Base-by-base conservation (phyloP, 306 rosid genomes). In the Citrullus colocynthis region DNA sequence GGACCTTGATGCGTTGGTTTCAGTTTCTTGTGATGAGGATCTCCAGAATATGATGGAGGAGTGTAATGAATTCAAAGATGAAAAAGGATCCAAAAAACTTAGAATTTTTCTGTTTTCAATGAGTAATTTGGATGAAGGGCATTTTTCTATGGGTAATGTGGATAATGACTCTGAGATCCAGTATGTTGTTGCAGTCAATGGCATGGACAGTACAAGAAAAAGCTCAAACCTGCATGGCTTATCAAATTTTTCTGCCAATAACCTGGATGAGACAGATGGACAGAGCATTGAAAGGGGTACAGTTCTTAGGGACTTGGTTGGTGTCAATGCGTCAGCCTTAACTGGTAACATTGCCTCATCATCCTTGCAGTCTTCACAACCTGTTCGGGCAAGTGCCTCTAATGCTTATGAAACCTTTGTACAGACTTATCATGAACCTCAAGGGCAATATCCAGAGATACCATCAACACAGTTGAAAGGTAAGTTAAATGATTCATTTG, bases 1-100 rank as follows among this genome's bases (percentile, higher is more conserved):
- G 88, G 97, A 93, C 78, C 97, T 93, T 64, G 97, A 93, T 85
- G 96, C 97, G 36, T 87, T 93, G 83, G 97, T 93, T 60, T 89
- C 97, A 77, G 93, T 93, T 14, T 89, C 96, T 49, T 89, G 86
- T 51, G 90, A 89, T 37, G 96, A 91, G 86, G 96, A 91, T 83
- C 86, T 91, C 80, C 91, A 81, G 85, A 89, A 89, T 80, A 91
- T 91, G 96, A 87, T 91, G 91, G 96, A 91, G 80, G 96, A 91
- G 81, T 87, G 90, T 57, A 85, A 75, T 24, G 87, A 89, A 66
- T 56, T 88, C 58, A 85, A 78, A 66, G 86, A 79, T 57, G 83
- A 88, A 74, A 88, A 82, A 72, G 86, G 87, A 51, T 79, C 87
- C 1, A 88, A 86, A 78, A 91, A 88, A 83, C 86, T 91, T 72